A percentile compares a stretch with the other conserved stretches of the same genome.
These are phyloP conservation scores for Xylaria sp. DNA, from an alignment of 2,329 filamentous ascomycete species.

Conservation along the genomic window DNA sequence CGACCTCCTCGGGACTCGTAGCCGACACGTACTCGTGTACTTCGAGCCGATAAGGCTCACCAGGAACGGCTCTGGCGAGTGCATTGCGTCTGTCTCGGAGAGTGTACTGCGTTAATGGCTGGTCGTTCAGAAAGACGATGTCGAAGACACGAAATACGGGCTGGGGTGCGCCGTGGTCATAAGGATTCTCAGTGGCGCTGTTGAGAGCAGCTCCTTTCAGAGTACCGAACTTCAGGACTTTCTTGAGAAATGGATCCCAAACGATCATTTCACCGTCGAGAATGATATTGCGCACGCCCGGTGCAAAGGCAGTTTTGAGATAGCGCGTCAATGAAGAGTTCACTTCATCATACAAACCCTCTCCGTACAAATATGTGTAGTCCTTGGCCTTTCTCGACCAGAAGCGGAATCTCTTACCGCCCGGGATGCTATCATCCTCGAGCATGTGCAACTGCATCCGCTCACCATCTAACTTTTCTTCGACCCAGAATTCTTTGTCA, in stretches of 20 bases:
- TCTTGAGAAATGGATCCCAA: constrained; percentile 88
- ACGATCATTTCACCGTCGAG: constrained; percentile 99
- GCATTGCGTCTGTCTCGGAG: constrained; percentile 82
- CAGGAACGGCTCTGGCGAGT: constrained; percentile 74
- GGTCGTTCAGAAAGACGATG: constrained; percentile 86
- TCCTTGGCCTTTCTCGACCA: constrained; percentile 98
- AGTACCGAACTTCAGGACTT: constrained; percentile 88
- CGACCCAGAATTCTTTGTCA: constrained; percentile 89
- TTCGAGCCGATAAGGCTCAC: constrained; percentile 81
- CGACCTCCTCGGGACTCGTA: constrained; percentile 75
- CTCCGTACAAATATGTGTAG: constrained; percentile 93
- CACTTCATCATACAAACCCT: constrained; percentile 78
- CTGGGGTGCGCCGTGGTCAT: constrained; percentile 69
- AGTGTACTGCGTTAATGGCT: constrained; percentile 81
- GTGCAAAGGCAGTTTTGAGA: constrained; percentile 78
- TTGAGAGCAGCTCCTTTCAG: constrained; percentile 89
- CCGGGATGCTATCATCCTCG: constrained; percentile 72
- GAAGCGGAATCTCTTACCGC: constrained; percentile 81
- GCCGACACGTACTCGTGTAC: constrained; percentile 78
- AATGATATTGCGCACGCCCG: constrained; percentile 84
- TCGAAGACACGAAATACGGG: constrained; percentile 91
- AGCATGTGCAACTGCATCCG: constrained; percentile 96
- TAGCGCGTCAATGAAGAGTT: constrained; percentile 83
- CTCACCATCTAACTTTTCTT: constrained; percentile 97
- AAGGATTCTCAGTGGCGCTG: constrained; percentile 81